Conservation (phyloP, 805 yeast species). For the Saccharomyces paradoxus region DNA sequence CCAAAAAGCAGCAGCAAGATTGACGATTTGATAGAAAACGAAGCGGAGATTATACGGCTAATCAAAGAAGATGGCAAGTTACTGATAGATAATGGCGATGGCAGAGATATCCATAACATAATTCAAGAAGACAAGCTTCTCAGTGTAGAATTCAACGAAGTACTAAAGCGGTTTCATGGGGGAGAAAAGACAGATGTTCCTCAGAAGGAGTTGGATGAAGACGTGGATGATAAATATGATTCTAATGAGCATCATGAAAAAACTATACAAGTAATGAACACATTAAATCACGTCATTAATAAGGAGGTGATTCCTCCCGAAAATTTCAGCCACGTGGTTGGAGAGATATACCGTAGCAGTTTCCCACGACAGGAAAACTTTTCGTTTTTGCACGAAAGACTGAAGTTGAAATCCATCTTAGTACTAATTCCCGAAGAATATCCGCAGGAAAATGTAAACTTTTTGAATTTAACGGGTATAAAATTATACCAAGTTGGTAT, state of each 20-base stretch:
- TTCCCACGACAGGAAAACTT: constrained; percentile 86
- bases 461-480: constrained; percentile 53
- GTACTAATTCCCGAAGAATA: constrained; percentile 89
- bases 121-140: constrained; percentile 12
- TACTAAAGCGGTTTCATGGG: constrained; percentile 10
- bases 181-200: constrained; percentile 1
- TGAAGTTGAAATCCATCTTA: constrained; percentile 64
- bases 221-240: constrained; percentile 18
- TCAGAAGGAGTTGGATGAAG: constrained; percentile 15
- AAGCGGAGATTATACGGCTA: constrained; percentile 16
- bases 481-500: constrained; percentile 79
- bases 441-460: constrained; percentile 66
- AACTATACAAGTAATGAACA: constrained; percentile 4
- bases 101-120: constrained; percentile 12
- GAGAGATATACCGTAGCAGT: constrained; percentile 73
- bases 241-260: constrained; percentile 18
- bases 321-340: constrained; percentile 79
- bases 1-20: constrained; percentile 29
- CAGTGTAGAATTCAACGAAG: constrained; percentile 10
- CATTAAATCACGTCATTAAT: neutral
- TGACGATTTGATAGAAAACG: constrained; percentile 35
- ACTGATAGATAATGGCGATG: constrained; percentile 9
- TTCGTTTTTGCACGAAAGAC: constrained; percentile 45
- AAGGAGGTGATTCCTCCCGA: constrained; percentile 57
- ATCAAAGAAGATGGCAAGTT: constrained; percentile 9